These are phyloP conservation scores for Trichoderma reesei DNA, from an alignment of 495 filamentous ascomycete species.

Conservation along the genomic window DNA sequence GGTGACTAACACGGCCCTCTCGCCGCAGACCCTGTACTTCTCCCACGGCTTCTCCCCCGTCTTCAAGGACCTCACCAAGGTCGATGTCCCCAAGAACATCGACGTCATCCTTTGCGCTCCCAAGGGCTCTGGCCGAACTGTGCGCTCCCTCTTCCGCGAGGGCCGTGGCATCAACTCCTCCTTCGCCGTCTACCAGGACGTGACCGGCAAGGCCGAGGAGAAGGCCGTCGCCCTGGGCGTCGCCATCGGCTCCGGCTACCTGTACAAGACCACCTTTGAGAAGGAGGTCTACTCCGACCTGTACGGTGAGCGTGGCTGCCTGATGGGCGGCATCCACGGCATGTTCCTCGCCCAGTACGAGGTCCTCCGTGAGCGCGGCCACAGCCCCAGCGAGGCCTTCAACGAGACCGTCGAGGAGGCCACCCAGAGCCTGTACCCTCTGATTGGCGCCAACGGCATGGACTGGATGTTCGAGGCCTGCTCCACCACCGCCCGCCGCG, in stretches of 20 bases:
- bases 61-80: slow-evolving; percentile 98
- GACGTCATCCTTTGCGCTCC: slow-evolving; percentile 99
- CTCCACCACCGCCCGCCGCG: slow-evolving; percentile 95
- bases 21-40: slow-evolving; percentile 85
- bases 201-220: slow-evolving; percentile 96
- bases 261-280: slow-evolving; percentile 99
- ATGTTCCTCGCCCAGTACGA: slow-evolving; percentile 99
- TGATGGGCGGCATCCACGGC: slow-evolving; percentile 99
- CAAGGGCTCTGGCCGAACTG: slow-evolving; percentile 97
- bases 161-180: slow-evolving; percentile 99
- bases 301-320: slow-evolving; percentile 98
- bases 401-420: slow-evolving; percentile 99
- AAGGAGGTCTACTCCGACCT: slow-evolving; percentile 99
- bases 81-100: slow-evolving; percentile 87
- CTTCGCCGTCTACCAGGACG: slow-evolving; percentile 96
- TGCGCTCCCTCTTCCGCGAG: slow-evolving; percentile 94
- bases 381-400: slow-evolving; percentile 96
- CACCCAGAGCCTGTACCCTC: slow-evolving; percentile 92
- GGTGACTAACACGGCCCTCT: neutral
- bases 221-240: slow-evolving; percentile 95
- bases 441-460: slow-evolving; percentile 95
- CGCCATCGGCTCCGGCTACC: slow-evolving; percentile 90
- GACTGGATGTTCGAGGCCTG: slow-evolving; percentile 99
- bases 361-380: slow-evolving; percentile 95
- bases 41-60: slow-evolving; percentile 99